A percentile compares a stretch with the other conserved stretches of the same genome.
phyloP scores from a whole-genome alignment of 1,284 basidiomycete genomes.

The Pseudozyma thailandica region DNA sequence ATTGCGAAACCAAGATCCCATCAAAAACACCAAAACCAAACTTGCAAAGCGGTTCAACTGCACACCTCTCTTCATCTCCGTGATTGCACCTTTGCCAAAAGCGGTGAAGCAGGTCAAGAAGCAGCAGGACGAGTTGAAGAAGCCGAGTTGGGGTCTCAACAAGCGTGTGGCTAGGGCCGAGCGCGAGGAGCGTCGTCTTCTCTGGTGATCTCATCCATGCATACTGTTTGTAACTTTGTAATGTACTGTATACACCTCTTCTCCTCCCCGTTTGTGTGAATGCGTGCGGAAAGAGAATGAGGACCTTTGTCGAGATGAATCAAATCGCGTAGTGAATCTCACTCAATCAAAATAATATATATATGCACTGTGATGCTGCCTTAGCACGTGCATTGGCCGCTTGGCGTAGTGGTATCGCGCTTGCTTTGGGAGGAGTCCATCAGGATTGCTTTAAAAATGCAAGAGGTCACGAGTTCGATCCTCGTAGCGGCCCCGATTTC shows the following conservation, averaged over 20 bases:
- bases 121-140: conserved; percentile 43
- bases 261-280: neutral
- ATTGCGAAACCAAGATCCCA: conserved; percentile 53
- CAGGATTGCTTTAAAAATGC: conserved; percentile 20
- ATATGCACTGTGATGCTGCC: neutral
- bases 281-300: neutral
- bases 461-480: conserved; percentile 59
- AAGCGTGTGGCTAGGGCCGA: conserved; percentile 54
- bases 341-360: neutral
- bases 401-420: conserved; percentile 59
- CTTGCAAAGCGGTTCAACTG: conserved; percentile 60
- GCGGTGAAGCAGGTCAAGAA: conserved; percentile 38
- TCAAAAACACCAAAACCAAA: conserved; percentile 45
- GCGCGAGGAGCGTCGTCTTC: conserved; percentile 50
- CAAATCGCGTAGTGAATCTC: too few species aligned
- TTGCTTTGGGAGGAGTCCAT: conserved; percentile 36
- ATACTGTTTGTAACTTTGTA: neutral
- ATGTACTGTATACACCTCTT: neutral
- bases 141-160: conserved; percentile 57
- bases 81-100: conserved; percentile 59
- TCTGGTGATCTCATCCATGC: conserved; percentile 34
- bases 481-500: conserved; percentile 43
- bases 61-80: conserved; percentile 58
- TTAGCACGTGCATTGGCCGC: conserved; percentile 26
- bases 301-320: too few species aligned